Conservation (phyloP, 2,329 filamentous ascomycete species). For the Chaetothyriales sp. region DNA sequence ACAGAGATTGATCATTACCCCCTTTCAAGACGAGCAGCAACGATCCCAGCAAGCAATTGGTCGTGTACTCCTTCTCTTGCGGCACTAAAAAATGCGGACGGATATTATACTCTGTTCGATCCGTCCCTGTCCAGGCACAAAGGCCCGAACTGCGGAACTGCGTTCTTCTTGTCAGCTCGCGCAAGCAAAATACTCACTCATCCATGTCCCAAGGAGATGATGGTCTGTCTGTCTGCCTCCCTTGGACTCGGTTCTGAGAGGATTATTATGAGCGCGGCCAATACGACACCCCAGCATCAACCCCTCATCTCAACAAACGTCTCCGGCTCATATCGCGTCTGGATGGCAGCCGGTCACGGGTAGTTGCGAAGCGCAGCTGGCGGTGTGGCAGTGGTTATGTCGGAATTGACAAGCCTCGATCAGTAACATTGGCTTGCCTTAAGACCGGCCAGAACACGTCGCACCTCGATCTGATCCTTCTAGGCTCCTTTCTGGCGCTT, state of each 20-base stretch:
- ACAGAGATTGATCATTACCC: neutral
- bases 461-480: slow-evolving; percentile 1
- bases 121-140: neutral
- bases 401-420: neutral
- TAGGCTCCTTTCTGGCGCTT: slow-evolving; percentile 32
- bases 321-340: neutral
- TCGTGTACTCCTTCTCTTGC: neutral
- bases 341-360: no score
- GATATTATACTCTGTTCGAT: neutral
- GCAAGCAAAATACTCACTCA: neutral
- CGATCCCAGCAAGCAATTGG: neutral
- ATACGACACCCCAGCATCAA: neutral
- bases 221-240: neutral
- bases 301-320: no score
- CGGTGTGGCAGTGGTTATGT: neutral
- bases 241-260: neutral
- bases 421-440: slow-evolving; percentile 3
- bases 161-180: neutral
- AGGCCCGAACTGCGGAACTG: neutral
- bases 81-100: neutral
- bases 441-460: slow-evolving; percentile 16
- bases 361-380: neutral
- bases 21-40: neutral
- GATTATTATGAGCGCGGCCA: neutral
- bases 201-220: neutral